Base-by-base conservation (phyloP, 2,329 filamentous ascomycete genomes). In the Aspergillus cejpii region DNA sequence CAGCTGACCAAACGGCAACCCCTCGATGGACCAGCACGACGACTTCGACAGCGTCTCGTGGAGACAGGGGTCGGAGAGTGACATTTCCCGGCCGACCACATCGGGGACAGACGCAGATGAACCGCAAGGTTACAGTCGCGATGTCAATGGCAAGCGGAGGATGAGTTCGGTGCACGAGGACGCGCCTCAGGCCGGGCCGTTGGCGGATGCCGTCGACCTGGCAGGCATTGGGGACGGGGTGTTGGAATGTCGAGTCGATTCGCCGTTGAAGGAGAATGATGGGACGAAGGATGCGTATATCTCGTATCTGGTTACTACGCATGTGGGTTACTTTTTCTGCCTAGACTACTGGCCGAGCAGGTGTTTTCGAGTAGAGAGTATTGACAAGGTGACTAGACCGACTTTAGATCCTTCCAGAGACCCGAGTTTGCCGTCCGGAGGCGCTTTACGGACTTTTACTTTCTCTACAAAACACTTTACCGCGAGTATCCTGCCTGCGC, bases 401-500 rank as follows among this genome's bases (percentile, higher is more conserved):
- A 94, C 58, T 97, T 97, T 69, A 84, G 89, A 56, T 86, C 89
- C 53, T 98, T 97, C 68, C 85, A 92, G 66, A 87, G 84, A 64
- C 74, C 85, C 27, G 81, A 83, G 15, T 89, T 88, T 50, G 76
- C 77, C 20, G 85, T 94, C 50, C 86, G 92, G 50, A 82, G 92
- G 56, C 87, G 92, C 61, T 98, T 96, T 71, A 97, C 91, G 57
- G 92, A 98, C 72, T 98, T 98, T 64, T 84, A 94, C 56, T 98
- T 95, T 66, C 81, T 98, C 51, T 96, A 87, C 73, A 96, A 94
- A 70, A 84, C 87, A 24, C 81, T 98, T 41, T 82, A 78, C 52
- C 83, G 83, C 63, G 90, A 96, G 65, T 97, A 88, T 60, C 87
- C 89, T 48, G 87, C 88, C 71, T 87, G 85, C 67, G 92, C 92